Conservation (phyloP, 352 stramenopile species). For the Phytophthora idaei region DNA sequence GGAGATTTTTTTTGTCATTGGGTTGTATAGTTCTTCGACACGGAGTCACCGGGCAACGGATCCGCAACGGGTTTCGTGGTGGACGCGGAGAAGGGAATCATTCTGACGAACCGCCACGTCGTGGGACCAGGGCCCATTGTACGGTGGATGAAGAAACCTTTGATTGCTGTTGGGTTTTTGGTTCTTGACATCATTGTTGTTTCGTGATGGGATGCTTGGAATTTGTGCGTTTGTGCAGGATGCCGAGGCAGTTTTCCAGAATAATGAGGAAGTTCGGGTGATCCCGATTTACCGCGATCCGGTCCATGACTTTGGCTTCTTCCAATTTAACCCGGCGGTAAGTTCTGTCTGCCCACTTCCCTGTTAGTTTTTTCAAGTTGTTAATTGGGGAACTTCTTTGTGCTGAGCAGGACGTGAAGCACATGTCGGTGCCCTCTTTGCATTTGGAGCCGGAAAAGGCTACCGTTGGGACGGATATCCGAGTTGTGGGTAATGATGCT, state of each 20-base stretch:
- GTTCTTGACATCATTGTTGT: constrained; percentile 1
- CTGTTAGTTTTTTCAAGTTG: neutral
- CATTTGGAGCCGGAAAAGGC: constrained; percentile 83
- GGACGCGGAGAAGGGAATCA: constrained; percentile 90
- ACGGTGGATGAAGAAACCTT: constrained; percentile 21
- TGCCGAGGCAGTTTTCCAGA: constrained; percentile 92
- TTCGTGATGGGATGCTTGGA: neutral
- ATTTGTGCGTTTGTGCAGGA: constrained; percentile 45
- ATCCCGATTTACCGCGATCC: constrained; percentile 92
- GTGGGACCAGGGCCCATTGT: constrained; percentile 86
- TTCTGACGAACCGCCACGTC: constrained; percentile 94
- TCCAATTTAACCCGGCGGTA: constrained; percentile 88
- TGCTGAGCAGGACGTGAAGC: constrained; percentile 73
- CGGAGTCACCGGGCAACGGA: constrained; percentile 84
- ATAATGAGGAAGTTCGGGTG: constrained; percentile 94
- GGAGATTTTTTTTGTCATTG: constrained; percentile 17
- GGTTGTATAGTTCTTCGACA: constrained; percentile 88
- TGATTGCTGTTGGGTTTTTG: neutral
- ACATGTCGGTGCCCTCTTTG: constrained; percentile 82
- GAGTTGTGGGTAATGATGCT: constrained; percentile 93
- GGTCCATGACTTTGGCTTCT: constrained; percentile 94
- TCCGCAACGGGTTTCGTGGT: constrained; percentile 94
- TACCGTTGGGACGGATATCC: constrained; percentile 92
- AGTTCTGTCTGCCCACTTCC: constrained; percentile 1
- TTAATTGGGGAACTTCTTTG: neutral